Base-by-base conservation (phyloP, 192 early-diverging fungal genomes). In the Umbelopsis sp. region DNA sequence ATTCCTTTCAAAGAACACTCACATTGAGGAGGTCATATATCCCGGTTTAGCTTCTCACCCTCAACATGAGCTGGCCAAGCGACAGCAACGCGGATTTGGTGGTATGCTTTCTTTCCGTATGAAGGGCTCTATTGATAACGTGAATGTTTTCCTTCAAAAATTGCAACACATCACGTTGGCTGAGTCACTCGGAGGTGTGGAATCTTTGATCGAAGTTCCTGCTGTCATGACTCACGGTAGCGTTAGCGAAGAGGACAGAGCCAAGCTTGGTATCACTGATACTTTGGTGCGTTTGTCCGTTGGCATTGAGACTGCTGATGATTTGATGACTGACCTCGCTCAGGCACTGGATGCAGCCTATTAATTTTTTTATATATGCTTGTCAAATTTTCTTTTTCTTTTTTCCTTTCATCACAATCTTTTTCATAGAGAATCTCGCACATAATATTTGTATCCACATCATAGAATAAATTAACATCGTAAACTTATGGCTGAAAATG, bases 21-120 rank as follows among this genome's bases (percentile, higher is more conserved):
- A 86, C 22, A 93, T 99, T 52, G 90, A 87, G 53, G 85, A 87
- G 67, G 96, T 98, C 30, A 95, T 96, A 65, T 98, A 98, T 80
- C 97, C 96, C 12, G 97, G 97, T 18, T 85, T 99, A 44, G 71
- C 83, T 23, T 91, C 89, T 55, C 97, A 99, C 85, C 90, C 88
- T 30, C 95, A 97, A 83, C 96, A 99, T 82, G 88, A 82, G 27
- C 86, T 99, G 46, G 97, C 97, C 33, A 87, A 88, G 78, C 84
- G 85, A 1, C 97, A 99, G 77, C 90, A 92, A 78, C 84, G 82
- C 58, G 97, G 97, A 2, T 99, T 94, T 71, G 96, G 97, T 73
- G 96, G 96, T 30, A 99, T 99, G 96, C 81, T 99, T 30, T 91
- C 91, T 23, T 97, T 99, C 90, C 86, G 94, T 33, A 90, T 97